Evolutionary conservation across 768 basidiomycete species (phyloP).

Genomic region (Rubroboletus satanas): DNA sequence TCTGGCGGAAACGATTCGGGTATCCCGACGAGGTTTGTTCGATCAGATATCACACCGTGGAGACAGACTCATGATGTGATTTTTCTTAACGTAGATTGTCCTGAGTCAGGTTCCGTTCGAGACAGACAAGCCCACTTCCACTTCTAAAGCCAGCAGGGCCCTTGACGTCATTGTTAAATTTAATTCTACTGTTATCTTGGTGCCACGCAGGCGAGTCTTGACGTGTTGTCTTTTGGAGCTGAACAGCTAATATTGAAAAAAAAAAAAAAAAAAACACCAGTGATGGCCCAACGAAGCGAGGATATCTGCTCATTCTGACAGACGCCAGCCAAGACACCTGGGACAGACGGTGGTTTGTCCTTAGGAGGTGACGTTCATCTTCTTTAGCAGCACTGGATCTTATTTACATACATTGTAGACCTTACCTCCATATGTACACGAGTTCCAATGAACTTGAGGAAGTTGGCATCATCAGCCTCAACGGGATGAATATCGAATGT

Average conservation of each 20-base stretch:
- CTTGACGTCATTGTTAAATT: slow-evolving; percentile 58
- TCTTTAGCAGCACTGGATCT: neutral
- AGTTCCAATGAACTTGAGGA: slow-evolving; percentile 84
- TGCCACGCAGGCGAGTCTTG: slow-evolving; percentile 61
- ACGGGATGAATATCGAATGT: slow-evolving; percentile 79
- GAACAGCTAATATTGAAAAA: neutral
- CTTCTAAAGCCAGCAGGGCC: slow-evolving; percentile 30
- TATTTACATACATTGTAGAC: slow-evolving; percentile 44
- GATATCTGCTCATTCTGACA: slow-evolving; percentile 72
- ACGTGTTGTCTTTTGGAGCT: neutral
- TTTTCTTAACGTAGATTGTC: slow-evolving; percentile 57
- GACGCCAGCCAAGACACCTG: slow-evolving; percentile 80
- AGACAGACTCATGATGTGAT: slow-evolving; percentile 10
- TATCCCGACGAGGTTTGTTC: slow-evolving; percentile 64
- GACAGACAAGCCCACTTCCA: slow-evolving; percentile 34
- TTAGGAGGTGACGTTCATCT: slow-evolving; percentile 58
- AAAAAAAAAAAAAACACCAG: slow-evolving; percentile 36
- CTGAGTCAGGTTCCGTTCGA: slow-evolving; percentile 69
- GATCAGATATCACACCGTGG: neutral
- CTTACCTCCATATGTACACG: slow-evolving; percentile 86
- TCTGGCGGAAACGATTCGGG: slow-evolving; percentile 86
- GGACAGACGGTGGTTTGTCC: slow-evolving; percentile 83
- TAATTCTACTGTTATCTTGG: slow-evolving; percentile 66
- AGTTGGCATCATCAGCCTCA: slow-evolving; percentile 75
- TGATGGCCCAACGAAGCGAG: slow-evolving; percentile 81